Conservation (phyloP, 2,329 filamentous ascomycete species). For the Nemania bipapillata region DNA sequence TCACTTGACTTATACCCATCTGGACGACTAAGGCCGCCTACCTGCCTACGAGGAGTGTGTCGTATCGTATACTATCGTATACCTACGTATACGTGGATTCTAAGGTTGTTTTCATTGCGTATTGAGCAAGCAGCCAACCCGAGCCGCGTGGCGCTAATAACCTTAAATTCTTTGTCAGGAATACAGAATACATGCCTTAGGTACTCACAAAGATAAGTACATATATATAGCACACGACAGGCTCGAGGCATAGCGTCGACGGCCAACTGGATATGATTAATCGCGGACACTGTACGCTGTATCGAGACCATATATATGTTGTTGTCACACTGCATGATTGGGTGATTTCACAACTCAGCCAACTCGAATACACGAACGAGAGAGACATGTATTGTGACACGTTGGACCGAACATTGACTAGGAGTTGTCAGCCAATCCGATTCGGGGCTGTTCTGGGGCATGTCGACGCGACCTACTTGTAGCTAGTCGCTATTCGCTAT, state of each 20-base stretch:
- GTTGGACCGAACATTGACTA: constrained; percentile 27
- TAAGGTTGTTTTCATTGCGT: not conserved
- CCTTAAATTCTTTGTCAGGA: constrained; percentile 32
- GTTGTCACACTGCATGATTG: constrained; percentile 22
- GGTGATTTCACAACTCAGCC: constrained; percentile 23
- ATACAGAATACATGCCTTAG: too few relatives aligned
- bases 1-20: constrained; percentile 21
- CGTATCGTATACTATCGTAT: not conserved
- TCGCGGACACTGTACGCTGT: constrained; percentile 14
- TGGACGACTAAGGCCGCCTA: not conserved
- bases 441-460: constrained; percentile 7
- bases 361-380: constrained; percentile 14
- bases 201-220: too few relatives aligned
- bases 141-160: constrained; percentile 26
- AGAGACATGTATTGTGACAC: constrained; percentile 32
- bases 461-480: constrained; percentile 17
- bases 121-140: not conserved
- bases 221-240: not conserved
- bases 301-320: constrained; percentile 7
- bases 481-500: not conserved
- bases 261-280: not conserved
- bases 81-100: not conserved
- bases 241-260: not conserved
- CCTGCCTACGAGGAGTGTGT: not conserved
- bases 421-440: not conserved